Base-by-base conservation (phyloP, 331 rosid genomes). In the Spiraea crenata region DNA sequence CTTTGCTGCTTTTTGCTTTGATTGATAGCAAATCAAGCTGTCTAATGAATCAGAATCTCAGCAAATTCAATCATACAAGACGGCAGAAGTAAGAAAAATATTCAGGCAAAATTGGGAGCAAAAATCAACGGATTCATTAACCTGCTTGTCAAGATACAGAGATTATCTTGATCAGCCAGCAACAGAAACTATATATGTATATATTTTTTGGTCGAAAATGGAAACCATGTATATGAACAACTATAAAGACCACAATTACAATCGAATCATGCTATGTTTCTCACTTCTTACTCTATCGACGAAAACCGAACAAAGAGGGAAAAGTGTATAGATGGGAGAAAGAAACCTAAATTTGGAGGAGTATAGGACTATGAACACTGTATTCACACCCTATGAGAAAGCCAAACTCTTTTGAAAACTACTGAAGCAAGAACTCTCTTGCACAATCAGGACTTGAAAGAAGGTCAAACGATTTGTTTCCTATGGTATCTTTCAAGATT, bases 401-500 rank as follows among this genome's bases (percentile, higher is more conserved):
- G 60, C 38, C 65, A 69, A 52, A 79, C 51, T 44, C 76, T 51
- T 51, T 65, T 69, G 49, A 73, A 58, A 76, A 67, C 81, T 80
- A 85, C 9, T 64, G 69, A 73, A 82, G 73, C 67, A 79, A 82
- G 72, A 88, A 92, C 34, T 86, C 89, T 76, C 81, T 77, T 41
- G 85, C 57, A 64, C 87, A 83, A 73, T 76, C 88, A 6, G 93
- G 85, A 76, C 85, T 83, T 14, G 86, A 86, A 1, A 91, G 87
- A 73, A 91, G 87, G 78, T 87, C 95, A 70, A 83, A 85, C 11
- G 90, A 69, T 60, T 74, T 87, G 77, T 82, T 85, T 64, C 75
- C 79, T 47, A 91, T 48, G 67, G 97, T 67, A 76, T 95, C 99
- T 82, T 86, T 88, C 47, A 95, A 84, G 51, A 91, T 91, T 73